Conservation (phyloP, 2,329 filamentous ascomycete genomes). For the Apiospora sp. region DNA sequence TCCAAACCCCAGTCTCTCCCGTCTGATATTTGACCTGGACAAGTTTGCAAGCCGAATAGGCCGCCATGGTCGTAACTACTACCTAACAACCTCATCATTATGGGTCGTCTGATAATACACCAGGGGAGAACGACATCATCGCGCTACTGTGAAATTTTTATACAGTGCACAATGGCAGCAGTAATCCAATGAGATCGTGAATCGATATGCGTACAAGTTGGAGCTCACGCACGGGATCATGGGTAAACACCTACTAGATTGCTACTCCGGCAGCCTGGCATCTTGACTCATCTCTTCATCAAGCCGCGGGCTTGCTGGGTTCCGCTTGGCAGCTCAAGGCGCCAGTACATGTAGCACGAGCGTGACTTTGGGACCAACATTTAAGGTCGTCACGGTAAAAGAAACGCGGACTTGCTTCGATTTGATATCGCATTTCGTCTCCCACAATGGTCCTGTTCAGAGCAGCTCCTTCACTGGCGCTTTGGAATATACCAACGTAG, state of each 20-base stretch:
- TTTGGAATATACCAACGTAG: background rate
- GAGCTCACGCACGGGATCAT: background rate
- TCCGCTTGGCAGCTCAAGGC: background rate
- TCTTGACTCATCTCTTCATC: background rate
- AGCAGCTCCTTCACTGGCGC: background rate
- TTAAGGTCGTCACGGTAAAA: background rate
- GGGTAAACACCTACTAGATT: background rate
- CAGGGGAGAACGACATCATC: no score
- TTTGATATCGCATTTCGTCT: background rate
- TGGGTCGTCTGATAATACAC: no score
- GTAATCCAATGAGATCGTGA: no score
- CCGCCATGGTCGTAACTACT: no score
- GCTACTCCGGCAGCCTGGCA: background rate
- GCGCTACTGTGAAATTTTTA: no score
- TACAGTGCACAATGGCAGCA: no score
- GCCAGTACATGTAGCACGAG: background rate
- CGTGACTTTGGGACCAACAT: background rate
- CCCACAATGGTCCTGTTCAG: background rate
- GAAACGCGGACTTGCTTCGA: background rate
- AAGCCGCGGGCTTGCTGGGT: background rate
- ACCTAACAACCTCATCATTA: no score
- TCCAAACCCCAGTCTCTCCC: no score
- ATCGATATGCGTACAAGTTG: background rate
- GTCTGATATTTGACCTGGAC: no score
- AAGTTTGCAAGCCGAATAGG: no score